Evolutionary conservation across 306 rosid species (phyloP).

Genomic region (Inga leiocalycina): DNA sequence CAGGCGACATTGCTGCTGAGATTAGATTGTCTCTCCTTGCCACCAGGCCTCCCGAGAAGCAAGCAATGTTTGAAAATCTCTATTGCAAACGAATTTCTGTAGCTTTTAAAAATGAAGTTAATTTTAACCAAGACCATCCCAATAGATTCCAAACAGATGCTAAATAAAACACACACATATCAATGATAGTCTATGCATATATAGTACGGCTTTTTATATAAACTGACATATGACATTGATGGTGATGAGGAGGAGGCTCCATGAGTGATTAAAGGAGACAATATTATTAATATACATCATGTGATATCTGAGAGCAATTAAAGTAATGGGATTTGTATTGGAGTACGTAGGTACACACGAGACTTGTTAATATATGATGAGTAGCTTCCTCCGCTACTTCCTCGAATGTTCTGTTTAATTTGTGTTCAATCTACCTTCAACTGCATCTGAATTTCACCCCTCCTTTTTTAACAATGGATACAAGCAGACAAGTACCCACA

Average conservation of each 20-base stretch:
- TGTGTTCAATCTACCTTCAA: neutral
- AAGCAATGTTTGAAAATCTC: too few relatives aligned
- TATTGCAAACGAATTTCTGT: too few relatives aligned
- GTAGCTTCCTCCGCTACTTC: slow-evolving; percentile 36
- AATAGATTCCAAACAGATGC: neutral
- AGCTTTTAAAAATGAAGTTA: neutral
- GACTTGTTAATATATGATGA: neutral
- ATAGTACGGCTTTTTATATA: too few relatives aligned
- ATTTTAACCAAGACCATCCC: neutral
- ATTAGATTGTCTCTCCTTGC: too few relatives aligned
- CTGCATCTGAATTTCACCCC: neutral
- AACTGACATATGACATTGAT: neutral
- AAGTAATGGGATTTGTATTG: neutral
- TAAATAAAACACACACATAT: too few relatives aligned
- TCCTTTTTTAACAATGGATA: neutral
- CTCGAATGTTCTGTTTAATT: slow-evolving; percentile 37
- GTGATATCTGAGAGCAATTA: neutral
- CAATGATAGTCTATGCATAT: too few relatives aligned
- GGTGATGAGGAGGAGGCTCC: neutral
- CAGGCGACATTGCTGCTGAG: too few relatives aligned
- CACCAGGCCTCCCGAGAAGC: too few relatives aligned
- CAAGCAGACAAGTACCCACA: neutral
- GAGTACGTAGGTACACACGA: neutral
- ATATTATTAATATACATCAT: neutral
- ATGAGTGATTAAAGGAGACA: neutral